These are phyloP conservation scores for Fusarium graminum DNA, from an alignment of 2,329 filamentous ascomycete genomes.

Conservation along the genomic window DNA sequence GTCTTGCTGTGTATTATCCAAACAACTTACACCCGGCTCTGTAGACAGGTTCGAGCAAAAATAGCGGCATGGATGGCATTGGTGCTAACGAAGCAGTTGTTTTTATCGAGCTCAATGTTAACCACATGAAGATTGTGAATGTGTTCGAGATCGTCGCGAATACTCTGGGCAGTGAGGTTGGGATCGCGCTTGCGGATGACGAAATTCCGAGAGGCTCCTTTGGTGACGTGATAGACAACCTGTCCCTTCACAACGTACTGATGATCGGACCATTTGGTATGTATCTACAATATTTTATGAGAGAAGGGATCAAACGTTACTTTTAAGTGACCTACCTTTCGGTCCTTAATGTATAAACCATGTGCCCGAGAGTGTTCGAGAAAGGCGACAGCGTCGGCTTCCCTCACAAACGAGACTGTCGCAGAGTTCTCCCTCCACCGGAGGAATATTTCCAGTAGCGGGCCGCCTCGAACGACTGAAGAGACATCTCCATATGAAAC, in stretches of 20 bases:
- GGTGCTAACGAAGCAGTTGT: constrained; percentile 76
- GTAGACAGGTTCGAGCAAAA: constrained; percentile 83
- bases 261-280: constrained; percentile 76
- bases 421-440: constrained; percentile 70
- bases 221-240: constrained; percentile 72
- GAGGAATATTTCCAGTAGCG: constrained; percentile 76
- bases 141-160: constrained; percentile 82
- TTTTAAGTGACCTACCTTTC: constrained; percentile 65
- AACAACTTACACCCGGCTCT: constrained; percentile 66
- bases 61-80: constrained; percentile 83
- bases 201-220: constrained; percentile 80
- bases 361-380: constrained; percentile 72
- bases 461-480: constrained; percentile 75
- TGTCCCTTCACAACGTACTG: constrained; percentile 76
- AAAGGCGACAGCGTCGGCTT: constrained; percentile 73
- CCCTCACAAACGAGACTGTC: constrained; percentile 77
- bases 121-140: constrained; percentile 84
- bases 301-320: neutral
- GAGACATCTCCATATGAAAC: constrained; percentile 76
- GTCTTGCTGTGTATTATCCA: neutral
- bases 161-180: constrained; percentile 70
- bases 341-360: constrained; percentile 76
- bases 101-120: constrained; percentile 69
- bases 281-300: constrained; percentile 63
- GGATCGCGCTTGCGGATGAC: constrained; percentile 72